Conservation (phyloP, 176 grass and related monocot genomes). For the Eleusine coracana region DNA sequence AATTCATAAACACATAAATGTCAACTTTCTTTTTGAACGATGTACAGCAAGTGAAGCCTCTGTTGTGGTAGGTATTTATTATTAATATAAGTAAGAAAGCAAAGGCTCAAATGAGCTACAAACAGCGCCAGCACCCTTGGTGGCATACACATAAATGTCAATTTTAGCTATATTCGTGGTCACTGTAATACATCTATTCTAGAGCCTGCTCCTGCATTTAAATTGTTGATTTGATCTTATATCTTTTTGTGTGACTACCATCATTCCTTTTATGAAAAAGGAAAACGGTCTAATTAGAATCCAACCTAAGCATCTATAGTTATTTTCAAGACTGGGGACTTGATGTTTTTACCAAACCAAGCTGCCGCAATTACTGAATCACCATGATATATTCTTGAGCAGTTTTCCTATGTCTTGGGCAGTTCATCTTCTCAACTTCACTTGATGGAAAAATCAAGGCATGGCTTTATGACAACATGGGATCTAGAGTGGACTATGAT, state of each 20-base stretch:
- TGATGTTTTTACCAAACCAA: not conserved
- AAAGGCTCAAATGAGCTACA: too few species aligned
- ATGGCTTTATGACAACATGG: conserved; percentile 95
- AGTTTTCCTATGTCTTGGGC: conserved; percentile 32
- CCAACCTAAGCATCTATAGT: not conserved
- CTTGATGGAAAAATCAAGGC: conserved; percentile 98
- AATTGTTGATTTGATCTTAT: not conserved
- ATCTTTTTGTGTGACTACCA: not conserved
- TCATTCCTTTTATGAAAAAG: not conserved
- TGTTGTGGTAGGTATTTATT: too few species aligned
- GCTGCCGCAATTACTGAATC: not conserved
- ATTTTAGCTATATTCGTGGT: not conserved
- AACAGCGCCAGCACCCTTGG: too few species aligned
- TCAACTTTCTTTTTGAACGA: not conserved
- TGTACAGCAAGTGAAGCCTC: too few species aligned
- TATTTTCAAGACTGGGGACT: not conserved
- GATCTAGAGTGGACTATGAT: conserved; percentile 94
- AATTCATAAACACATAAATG: not conserved
- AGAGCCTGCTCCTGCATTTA: not conserved
- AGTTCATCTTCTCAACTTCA: conserved; percentile 99
- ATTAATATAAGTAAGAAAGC: too few species aligned
- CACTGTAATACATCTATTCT: not conserved
- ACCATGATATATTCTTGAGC: conserved; percentile 1
- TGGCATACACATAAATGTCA: not conserved
- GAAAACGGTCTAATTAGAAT: not conserved